Base-by-base conservation (phyloP, 2,329 filamentous ascomycete species). In the Chaetothyriales sp. region DNA sequence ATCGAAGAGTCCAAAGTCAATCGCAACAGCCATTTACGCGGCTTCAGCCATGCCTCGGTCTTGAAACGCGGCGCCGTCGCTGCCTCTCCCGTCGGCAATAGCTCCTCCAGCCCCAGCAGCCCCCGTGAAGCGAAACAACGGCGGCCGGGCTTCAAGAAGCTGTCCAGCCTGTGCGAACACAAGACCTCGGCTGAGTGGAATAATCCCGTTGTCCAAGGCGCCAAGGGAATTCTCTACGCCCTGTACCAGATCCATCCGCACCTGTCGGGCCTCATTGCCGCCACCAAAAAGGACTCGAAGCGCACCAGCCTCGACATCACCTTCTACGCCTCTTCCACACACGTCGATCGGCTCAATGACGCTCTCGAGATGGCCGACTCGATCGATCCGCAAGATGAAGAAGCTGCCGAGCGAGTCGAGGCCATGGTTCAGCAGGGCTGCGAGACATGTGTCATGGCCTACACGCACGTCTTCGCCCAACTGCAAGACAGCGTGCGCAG, bases 101-200 rank as follows among this genome's bases (percentile, higher is more conserved):
- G 66, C 59, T 69, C 70, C 15, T 69, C 69, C 5, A 71, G 69
- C 52, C 70, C 70, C 13, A 69, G 63, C 51, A 73, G 70, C 52
- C 70, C 69, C 28, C 64, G 66, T 51, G 70, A 71, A 43, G 63
- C 65, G 44, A 40, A 40, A 40, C 18, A 47, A 15, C 66, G 68
- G 49, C 66, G 67, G 18, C 58, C 68, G 46, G 66, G 67, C 55
- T 69, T 69, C 43, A 74, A 74, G 46, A 73, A 75, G 18, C 67
- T 80, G 59, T 78, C 76, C 33, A 78, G 77, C 58, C 66, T 79
- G 10, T 74, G 73, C n/a, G 76, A 78, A 62, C 72, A 78, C 49
- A 75, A 73, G 56, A 69, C 71, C 19, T 70, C 72, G 54, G 70
- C 66, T 52, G 68, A 69, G 54, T 66, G 68, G 2, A 68, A 67